phyloP scores from a whole-genome alignment of 805 yeast species.

The Schwanniomyces yamadae region DNA sequence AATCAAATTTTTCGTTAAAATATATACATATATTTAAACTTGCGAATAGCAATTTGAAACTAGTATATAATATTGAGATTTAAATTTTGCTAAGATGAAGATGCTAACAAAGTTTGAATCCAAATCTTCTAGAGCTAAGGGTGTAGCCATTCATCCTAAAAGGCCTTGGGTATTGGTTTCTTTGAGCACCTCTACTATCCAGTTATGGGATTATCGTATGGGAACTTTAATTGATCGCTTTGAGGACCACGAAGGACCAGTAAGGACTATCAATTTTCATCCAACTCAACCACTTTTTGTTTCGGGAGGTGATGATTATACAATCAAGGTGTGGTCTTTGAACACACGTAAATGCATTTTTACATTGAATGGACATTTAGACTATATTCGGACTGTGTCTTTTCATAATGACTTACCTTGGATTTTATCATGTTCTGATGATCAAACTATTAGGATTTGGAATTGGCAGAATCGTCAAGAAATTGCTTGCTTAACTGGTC shows the following conservation, averaged over 20 bases:
- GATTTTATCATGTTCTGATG: constrained; percentile 95
- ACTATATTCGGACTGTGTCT: constrained; percentile 89
- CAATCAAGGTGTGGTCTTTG: constrained; percentile 94
- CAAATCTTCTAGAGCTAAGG: constrained; percentile 95
- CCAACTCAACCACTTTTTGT: constrained; percentile 97
- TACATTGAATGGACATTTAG: constrained; percentile 90
- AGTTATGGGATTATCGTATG: constrained; percentile 99
- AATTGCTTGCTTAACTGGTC: constrained; percentile 96
- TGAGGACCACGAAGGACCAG: constrained; percentile 99
- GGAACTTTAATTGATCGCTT: constrained; percentile 94
- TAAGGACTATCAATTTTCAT: constrained; percentile 91
- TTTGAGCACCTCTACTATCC: constrained; percentile 95
- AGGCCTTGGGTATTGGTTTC: constrained; percentile 97
- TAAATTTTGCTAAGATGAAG: constrained; percentile 57
- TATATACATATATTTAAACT: constrained; percentile 1
- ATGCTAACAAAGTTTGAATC: constrained; percentile 84
- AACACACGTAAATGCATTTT: constrained; percentile 88
- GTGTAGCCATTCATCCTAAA: constrained; percentile 95
- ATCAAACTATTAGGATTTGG: constrained; percentile 98
- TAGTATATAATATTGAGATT: constrained; percentile 5
- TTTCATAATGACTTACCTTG: constrained; percentile 97
- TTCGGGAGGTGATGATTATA: constrained; percentile 96
- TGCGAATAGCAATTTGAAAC: background rate
- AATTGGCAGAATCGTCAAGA: constrained; percentile 99
- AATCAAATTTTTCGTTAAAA: background rate